These are phyloP conservation scores for Abrus precatorius DNA, from an alignment of 306 rosid species.

Conservation along the genomic window DNA sequence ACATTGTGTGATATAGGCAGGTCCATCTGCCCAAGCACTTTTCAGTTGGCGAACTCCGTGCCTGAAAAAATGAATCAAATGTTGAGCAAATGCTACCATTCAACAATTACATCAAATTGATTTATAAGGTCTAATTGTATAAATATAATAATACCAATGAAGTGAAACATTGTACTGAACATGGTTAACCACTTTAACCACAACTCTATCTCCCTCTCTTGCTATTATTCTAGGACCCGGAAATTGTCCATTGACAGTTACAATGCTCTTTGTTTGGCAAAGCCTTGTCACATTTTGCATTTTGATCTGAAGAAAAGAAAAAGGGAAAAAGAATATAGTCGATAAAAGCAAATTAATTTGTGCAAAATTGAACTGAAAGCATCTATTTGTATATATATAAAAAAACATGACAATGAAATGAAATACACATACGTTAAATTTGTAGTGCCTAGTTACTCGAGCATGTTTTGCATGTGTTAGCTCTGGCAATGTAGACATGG, in stretches of 20 bases:
- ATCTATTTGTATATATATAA: not conserved
- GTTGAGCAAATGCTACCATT: constrained; percentile 24
- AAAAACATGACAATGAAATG: constrained; percentile 28
- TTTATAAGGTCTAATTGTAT: not conserved
- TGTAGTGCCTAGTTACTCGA: constrained; percentile 73
- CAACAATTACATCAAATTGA: constrained; percentile 9
- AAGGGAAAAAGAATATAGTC: not conserved
- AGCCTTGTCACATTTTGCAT: constrained; percentile 71
- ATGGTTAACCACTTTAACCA: constrained; percentile 70
- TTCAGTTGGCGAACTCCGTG: constrained; percentile 69
- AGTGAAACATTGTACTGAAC: constrained; percentile 66
- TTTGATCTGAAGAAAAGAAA: constrained; percentile 52
- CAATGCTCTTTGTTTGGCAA: constrained; percentile 77
- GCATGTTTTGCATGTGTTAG: constrained; percentile 60
- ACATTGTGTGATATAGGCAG: constrained; percentile 79
- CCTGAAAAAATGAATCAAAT: constrained; percentile 50
- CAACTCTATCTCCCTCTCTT: constrained; percentile 76
- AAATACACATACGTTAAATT: constrained; percentile 60
- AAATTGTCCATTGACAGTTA: constrained; percentile 73
- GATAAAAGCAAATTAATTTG: not conserved
- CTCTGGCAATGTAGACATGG: constrained; percentile 53
- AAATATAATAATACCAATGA: constrained; percentile 62
- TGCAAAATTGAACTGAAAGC: constrained; percentile 7
- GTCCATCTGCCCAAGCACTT: constrained; percentile 87
- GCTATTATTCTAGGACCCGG: constrained; percentile 81